phyloP scores from a whole-genome alignment of 169 alveolate genomes.

The Toxoplasma gondii region DNA sequence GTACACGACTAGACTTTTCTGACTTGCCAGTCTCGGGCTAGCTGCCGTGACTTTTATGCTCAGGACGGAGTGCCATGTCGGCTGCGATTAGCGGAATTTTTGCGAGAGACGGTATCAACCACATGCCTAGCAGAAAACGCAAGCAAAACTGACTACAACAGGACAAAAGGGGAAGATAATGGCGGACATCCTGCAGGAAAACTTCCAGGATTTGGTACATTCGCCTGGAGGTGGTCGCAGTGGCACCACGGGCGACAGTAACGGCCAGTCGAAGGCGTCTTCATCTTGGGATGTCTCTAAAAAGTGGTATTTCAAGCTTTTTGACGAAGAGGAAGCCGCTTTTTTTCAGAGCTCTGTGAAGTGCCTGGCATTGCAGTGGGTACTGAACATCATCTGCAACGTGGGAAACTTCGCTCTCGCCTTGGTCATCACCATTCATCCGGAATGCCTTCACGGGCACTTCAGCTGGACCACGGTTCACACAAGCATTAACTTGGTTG shows the following conservation, averaged over 20 bases:
- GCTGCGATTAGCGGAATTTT: no score
- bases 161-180: no score
- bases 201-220: neutral
- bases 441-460: neutral
- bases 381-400: slow-evolving; percentile 11
- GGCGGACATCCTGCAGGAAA: neutral
- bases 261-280: neutral
- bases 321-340: neutral
- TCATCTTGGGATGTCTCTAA: neutral
- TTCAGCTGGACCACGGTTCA: slow-evolving; percentile 37
- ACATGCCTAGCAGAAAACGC: no score
- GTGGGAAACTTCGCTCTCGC: slow-evolving; percentile 26
- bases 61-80: no score
- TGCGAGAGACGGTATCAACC: no score
- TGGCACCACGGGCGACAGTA: neutral
- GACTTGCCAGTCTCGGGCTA: no score
- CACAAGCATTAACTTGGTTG: slow-evolving; percentile 25
- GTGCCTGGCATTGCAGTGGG: slow-evolving; percentile 15
- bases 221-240: neutral
- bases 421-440: neutral
- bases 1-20: no score
- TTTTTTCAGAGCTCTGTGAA: neutral
- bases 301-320: neutral
- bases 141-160: no score
- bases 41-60: no score